phyloP scores from a whole-genome alignment of 371 early-diverging fungal species.

The Blakeslea trispora region DNA sequence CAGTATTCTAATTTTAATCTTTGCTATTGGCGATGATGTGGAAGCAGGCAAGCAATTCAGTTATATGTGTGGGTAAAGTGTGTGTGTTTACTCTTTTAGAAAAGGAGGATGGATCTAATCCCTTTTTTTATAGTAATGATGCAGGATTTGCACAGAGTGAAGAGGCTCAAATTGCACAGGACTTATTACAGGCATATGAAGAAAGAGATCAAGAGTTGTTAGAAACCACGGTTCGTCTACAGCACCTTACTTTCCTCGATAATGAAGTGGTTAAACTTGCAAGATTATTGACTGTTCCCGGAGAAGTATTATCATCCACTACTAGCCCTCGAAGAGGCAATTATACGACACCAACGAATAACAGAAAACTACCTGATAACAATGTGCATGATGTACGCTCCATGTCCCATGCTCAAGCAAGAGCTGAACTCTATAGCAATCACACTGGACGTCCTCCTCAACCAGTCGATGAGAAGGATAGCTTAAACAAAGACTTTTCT shows the following conservation, averaged over 20 bases:
- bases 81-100: too few relatives aligned
- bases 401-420: slow-evolving; percentile 37
- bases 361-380: slow-evolving; percentile 4
- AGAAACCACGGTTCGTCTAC: slow-evolving; percentile 56
- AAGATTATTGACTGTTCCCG: slow-evolving; percentile 54
- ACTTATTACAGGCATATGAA: slow-evolving; percentile 75
- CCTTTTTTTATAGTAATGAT: slow-evolving; percentile 24
- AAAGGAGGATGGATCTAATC: too few relatives aligned
- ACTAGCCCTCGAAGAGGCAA: slow-evolving; percentile 13
- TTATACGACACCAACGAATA: slow-evolving; percentile 24
- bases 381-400: slow-evolving; percentile 7
- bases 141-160: slow-evolving; percentile 70
- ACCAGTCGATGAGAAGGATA: slow-evolving; percentile 1
- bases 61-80: slow-evolving; percentile 61
- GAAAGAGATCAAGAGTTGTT: slow-evolving; percentile 72
- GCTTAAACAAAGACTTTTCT: slow-evolving; percentile 11
- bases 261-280: slow-evolving; percentile 70
- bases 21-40: slow-evolving; percentile 81
- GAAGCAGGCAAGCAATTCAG: slow-evolving; percentile 78
- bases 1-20: slow-evolving; percentile 67
- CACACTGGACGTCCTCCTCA: slow-evolving; percentile 3
- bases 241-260: slow-evolving; percentile 71
- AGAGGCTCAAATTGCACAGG: slow-evolving; percentile 69
- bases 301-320: slow-evolving; percentile 40
- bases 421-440: slow-evolving; percentile 23